phyloP scores from a whole-genome alignment of 1,284 basidiomycete genomes.

The Cryptococcus sp. region DNA sequence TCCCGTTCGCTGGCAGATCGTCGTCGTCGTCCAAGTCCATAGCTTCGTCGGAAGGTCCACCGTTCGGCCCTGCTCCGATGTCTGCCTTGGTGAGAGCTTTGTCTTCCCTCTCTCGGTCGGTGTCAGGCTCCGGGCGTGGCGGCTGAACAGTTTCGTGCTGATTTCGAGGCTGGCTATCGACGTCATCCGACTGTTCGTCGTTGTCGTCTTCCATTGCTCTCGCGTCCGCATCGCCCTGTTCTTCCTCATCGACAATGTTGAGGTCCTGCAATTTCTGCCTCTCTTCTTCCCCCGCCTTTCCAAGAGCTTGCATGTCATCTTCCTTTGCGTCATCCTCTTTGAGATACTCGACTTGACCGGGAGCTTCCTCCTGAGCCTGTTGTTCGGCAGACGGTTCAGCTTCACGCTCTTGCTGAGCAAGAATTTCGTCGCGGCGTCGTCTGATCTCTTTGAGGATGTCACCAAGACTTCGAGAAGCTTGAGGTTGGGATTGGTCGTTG shows the following conservation, averaged over 20 bases:
- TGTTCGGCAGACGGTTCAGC: constrained; percentile 37
- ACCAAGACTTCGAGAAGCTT: constrained; percentile 79
- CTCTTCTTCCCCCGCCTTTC: constrained; percentile 80
- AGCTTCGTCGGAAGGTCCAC: constrained; percentile 28
- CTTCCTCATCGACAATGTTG: constrained; percentile 67
- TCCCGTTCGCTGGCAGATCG: constrained; percentile 38
- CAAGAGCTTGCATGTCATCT: constrained; percentile 84
- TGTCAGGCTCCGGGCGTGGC: constrained; percentile 18
- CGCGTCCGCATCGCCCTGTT: constrained; percentile 19
- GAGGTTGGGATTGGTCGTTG: constrained; percentile 51
- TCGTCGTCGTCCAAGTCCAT: constrained; percentile 44
- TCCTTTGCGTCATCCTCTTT: constrained; percentile 65
- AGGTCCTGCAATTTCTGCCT: constrained; percentile 79
- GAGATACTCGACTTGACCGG: constrained; percentile 79
- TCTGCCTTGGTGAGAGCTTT: constrained; percentile 54
- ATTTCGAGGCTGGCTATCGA: constrained; percentile 17
- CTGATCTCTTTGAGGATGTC: constrained; percentile 84
- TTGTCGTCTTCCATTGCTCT: constrained; percentile 26
- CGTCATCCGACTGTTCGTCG: constrained; percentile 25
- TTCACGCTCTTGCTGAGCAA: constrained; percentile 56
- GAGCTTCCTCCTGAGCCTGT: constrained; percentile 54
- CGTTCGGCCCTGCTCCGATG: constrained; percentile 36
- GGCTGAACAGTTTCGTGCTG: constrained; percentile 15
- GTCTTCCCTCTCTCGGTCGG: constrained; percentile 37
- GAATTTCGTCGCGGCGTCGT: constrained; percentile 81